A percentile compares a stretch with the other conserved stretches of the same genome.
Evolutionary conservation across 2,329 filamentous ascomycete genomes (phyloP).

Genomic region (Akanthomyces lecanii): DNA sequence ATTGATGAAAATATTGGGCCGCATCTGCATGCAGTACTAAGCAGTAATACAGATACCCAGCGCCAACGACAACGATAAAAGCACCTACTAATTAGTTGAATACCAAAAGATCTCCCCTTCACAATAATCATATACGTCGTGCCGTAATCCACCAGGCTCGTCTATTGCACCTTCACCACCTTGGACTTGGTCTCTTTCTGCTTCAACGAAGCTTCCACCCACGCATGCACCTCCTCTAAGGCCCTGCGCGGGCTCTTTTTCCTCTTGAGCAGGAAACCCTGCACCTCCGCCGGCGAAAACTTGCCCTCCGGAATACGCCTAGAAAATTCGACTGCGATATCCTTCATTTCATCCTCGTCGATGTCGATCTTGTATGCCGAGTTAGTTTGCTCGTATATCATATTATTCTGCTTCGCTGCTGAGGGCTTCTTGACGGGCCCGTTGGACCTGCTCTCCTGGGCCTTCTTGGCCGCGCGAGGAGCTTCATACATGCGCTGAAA

Average conservation of each 20-base stretch:
- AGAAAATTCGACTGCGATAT: slow-evolving; percentile 47
- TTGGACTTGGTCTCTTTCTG: slow-evolving; percentile 49
- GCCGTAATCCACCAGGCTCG: not conserved
- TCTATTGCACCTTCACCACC: slow-evolving; percentile 45
- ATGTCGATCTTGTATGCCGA: slow-evolving; percentile 30
- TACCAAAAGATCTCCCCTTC: too few species aligned
- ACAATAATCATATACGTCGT: not conserved
- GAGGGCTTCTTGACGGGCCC: slow-evolving; percentile 2
- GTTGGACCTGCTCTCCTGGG: slow-evolving; percentile 14
- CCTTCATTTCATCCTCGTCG: slow-evolving; percentile 36
- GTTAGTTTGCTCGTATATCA: slow-evolving; percentile 18
- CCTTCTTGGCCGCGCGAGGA: slow-evolving; percentile 21
- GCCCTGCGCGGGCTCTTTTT: slow-evolving; percentile 56
- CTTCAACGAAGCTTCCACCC: slow-evolving; percentile 48
- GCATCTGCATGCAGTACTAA: too few species aligned
- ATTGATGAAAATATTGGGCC: too few species aligned
- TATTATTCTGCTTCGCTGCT: not conserved
- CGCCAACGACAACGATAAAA: too few species aligned
- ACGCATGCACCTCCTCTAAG: slow-evolving; percentile 47
- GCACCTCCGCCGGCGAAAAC: slow-evolving; percentile 59
- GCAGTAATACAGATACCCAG: too few species aligned
- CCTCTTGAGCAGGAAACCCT: slow-evolving; percentile 60
- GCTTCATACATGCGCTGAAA: slow-evolving; percentile 59
- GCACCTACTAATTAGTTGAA: too few species aligned
- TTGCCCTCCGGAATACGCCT: slow-evolving; percentile 46